Conservation (phyloP, 371 early-diverging fungal genomes). For the Actinomucor elegans region DNA sequence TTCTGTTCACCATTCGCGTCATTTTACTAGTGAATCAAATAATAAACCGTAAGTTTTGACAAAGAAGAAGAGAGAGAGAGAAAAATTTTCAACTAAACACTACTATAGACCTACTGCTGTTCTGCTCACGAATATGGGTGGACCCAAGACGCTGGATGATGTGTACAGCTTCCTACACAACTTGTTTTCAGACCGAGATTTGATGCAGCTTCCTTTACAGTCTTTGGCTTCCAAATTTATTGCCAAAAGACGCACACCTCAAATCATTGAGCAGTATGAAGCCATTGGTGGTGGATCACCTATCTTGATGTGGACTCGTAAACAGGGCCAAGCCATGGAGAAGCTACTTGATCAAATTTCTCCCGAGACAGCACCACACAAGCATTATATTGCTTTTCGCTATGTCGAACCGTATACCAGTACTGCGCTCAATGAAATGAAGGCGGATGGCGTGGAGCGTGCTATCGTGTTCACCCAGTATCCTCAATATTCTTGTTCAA, state of each 20-base stretch:
- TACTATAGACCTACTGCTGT: constrained; percentile 68
- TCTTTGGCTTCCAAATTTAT: constrained; percentile 72
- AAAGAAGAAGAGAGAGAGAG: neutral
- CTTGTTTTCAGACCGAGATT: constrained; percentile 93
- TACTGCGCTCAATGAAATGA: constrained; percentile 74
- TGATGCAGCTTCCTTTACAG: constrained; percentile 91
- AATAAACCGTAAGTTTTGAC: constrained; percentile 17
- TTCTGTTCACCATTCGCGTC: neutral
- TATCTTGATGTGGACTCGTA: constrained; percentile 86
- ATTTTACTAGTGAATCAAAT: neutral
- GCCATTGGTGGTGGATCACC: constrained; percentile 96
- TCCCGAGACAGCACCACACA: constrained; percentile 90
- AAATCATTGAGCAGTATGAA: constrained; percentile 87
- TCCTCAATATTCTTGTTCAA: constrained; percentile 96
- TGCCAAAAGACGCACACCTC: constrained; percentile 81
- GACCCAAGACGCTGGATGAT: constrained; percentile 76
- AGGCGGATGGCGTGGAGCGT: constrained; percentile 77
- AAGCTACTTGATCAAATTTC: constrained; percentile 71
- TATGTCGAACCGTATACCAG: constrained; percentile 86
- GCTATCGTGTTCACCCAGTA: constrained; percentile 94
- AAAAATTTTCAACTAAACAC: too few species aligned
- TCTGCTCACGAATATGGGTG: constrained; percentile 93
- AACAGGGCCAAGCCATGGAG: constrained; percentile 83
- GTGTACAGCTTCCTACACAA: constrained; percentile 82
- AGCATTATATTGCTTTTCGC: constrained; percentile 90